Evolutionary conservation across 768 basidiomycete species (phyloP), one percentile per base, ranked within the genome.

Genomic region (Cyclocybe aegerita): DNA sequence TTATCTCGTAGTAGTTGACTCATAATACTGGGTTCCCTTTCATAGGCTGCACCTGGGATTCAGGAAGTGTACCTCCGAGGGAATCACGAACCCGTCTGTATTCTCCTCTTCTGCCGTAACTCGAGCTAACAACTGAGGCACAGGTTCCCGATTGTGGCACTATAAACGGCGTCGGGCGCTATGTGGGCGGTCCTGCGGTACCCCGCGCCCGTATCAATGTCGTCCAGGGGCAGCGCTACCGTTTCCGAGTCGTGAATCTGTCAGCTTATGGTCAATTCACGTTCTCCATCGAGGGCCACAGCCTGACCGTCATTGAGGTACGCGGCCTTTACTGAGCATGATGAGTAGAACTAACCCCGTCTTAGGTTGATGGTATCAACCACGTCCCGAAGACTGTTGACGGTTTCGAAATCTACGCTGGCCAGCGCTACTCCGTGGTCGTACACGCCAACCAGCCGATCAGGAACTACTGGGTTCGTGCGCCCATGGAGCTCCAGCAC

Each of bases 201-300:
- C 46, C 53, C 17, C 50, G 56, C 32, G 52, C 59, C 4, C 51
- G 52, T 3, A 59, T 77, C 50, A 70, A 72, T 47, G 78, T 83
- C 39, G 49, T 60, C 2, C 47, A 50, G 0, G 75, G 74, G 9
- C 69, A 70, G 45, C 68, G 78, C 34, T 83, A 83, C 59, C 76
- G 82, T 37, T 74, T 83, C 66, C 78, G 81, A 9, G 48, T 84
- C 10, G 62, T 84, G 57, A 74, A 73, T 45, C 70, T 70, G 17
- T 77, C 79, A 14, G 80, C 80, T 49, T 67, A 74, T 34, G 69
- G 70, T 9, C 66, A 64, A 32, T 75, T 72, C 65, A 62, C 56
- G 3, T 67, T 76, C 52, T 72, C 70, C 0, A 58, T 75, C 17
- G 70, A 73, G 15, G 61, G 68, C 1, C 65, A 70, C 36, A 39